Percentiles rank a stretch among this genome's conserved stretches.
phyloP scores from a whole-genome alignment of 306 rosid species.

The Alnus rubra region DNA sequence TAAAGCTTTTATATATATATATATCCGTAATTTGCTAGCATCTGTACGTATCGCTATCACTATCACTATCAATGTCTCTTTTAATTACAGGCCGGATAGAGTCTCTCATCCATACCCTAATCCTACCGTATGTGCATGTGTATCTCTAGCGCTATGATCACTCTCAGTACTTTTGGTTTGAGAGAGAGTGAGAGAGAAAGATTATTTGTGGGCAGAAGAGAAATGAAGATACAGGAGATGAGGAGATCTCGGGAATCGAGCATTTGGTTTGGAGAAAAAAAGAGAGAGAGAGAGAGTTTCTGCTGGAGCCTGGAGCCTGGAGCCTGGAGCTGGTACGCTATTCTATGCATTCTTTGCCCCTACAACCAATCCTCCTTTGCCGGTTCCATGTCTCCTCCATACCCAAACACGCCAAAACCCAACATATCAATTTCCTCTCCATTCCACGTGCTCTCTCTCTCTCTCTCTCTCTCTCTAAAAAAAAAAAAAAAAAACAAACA shows the following conservation, averaged over 20 bases:
- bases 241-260: constrained; percentile 29
- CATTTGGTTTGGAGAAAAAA: constrained; percentile 4
- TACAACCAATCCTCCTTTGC: constrained; percentile 62
- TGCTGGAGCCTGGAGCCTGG: constrained; percentile 1
- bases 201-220: constrained; percentile 33
- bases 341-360: constrained; percentile 58
- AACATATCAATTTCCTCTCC: constrained; percentile 25
- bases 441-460: constrained; percentile 25
- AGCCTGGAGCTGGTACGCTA: constrained; percentile 39
- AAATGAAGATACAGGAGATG: neutral
- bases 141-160: constrained; percentile 28
- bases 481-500: neutral
- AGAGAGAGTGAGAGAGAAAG: constrained; percentile 20
- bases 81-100: constrained; percentile 26
- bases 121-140: constrained; percentile 7
- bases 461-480: neutral
- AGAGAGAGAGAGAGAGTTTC: neutral
- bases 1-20: too few species aligned
- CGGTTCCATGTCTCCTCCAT: constrained; percentile 66
- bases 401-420: constrained; percentile 52
- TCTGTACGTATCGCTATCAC: constrained; percentile 27
- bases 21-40: neutral
- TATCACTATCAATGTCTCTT: constrained; percentile 26
- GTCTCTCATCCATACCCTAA: too few species aligned
- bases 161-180: constrained; percentile 24